Conservation (phyloP, 179 eudicot genomes). For the Spinacia oleracea region DNA sequence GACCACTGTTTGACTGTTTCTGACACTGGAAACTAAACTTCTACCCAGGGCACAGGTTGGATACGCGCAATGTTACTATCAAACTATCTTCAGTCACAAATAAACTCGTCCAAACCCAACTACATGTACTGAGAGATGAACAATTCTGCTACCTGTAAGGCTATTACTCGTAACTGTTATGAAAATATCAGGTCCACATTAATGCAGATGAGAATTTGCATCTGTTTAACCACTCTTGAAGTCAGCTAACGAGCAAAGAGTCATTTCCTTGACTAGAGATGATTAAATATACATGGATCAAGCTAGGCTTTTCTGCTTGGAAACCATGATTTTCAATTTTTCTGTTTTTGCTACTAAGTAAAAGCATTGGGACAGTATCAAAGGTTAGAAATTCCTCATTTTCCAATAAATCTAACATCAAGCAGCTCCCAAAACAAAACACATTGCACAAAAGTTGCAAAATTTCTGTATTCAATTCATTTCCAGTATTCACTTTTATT, state of each 20-base stretch:
- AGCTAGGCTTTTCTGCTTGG: neutral
- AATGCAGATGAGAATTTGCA: neutral
- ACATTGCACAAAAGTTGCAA: neutral
- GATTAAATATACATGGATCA: neutral
- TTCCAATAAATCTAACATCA: neutral
- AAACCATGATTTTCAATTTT: neutral
- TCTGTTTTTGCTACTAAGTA: neutral
- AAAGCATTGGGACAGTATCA: neutral
- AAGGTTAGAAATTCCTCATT: neutral
- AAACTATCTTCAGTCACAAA: conserved; percentile 5
- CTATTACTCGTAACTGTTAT: neutral
- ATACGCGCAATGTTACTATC: neutral
- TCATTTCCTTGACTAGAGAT: neutral
- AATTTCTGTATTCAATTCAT: conserved; percentile 1
- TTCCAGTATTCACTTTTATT: neutral
- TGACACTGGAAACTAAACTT: neutral
- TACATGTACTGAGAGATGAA: neutral
- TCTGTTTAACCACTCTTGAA: neutral
- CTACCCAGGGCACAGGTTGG: neutral
- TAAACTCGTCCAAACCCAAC: neutral
- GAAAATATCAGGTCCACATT: neutral
- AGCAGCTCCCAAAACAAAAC: neutral
- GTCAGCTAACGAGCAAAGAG: neutral
- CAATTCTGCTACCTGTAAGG: neutral
- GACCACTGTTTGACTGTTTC: neutral